These are phyloP conservation scores for Tuber borchii DNA, from an alignment of 495 filamentous ascomycete genomes.

Conservation along the genomic window DNA sequence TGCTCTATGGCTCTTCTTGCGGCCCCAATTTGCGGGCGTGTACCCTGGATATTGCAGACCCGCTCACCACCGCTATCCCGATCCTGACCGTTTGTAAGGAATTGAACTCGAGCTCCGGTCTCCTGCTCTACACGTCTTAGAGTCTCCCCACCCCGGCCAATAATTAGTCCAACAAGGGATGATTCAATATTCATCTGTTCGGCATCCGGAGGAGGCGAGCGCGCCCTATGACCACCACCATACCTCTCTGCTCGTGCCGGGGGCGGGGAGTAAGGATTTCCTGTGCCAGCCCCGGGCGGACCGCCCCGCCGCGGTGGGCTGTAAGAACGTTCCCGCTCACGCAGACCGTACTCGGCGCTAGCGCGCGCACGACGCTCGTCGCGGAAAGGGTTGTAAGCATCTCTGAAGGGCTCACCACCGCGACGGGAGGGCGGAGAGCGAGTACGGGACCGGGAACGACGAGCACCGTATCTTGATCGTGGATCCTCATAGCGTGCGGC, in stretches of 20 bases:
- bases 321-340: constrained; percentile 58
- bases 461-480: constrained; percentile 42
- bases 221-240: constrained; percentile 45
- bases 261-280: constrained; percentile 42
- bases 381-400: constrained; percentile 54
- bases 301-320: constrained; percentile 49
- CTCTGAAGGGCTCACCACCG: constrained; percentile 43
- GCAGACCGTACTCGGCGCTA: constrained; percentile 46
- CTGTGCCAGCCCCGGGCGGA: constrained; percentile 45
- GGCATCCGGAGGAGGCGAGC: constrained; percentile 58
- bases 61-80: constrained; percentile 59
- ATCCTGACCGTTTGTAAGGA: constrained; percentile 59
- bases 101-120: constrained; percentile 70
- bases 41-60: constrained; percentile 70
- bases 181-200: constrained; percentile 73
- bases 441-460: constrained; percentile 61
- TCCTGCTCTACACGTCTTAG: constrained; percentile 69
- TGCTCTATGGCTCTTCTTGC: constrained; percentile 68
- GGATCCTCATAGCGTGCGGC: constrained; percentile 42
- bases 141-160: constrained; percentile 76
- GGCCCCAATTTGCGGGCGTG: constrained; percentile 56
- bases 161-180: constrained; percentile 72
- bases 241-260: constrained; percentile 42
- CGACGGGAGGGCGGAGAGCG: constrained; percentile 56
- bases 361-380: constrained; percentile 66